Conservation (phyloP, 495 filamentous ascomycete genomes). For the Talaromyces wortmannii region DNA sequence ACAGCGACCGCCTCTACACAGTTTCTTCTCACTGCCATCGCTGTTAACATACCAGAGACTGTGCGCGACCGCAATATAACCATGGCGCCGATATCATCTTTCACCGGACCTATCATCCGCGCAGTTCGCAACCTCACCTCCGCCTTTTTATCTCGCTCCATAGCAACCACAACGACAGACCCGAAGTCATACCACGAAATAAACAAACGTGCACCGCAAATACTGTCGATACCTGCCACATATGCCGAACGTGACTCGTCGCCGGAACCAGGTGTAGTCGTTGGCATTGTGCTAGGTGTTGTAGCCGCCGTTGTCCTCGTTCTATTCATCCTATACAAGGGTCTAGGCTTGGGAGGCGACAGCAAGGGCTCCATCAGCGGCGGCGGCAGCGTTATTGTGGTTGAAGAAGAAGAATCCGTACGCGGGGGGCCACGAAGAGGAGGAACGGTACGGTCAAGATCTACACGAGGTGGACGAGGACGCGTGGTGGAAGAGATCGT, state of each 20-base stretch:
- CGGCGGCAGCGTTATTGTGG: constrained; percentile 10
- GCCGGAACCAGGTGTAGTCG: constrained; percentile 66
- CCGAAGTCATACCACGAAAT: background rate
- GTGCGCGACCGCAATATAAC: background rate
- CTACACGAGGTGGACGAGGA: constrained; percentile 19
- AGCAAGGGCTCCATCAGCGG: constrained; percentile 13
- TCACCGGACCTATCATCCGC: background rate
- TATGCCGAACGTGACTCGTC: constrained; percentile 57
- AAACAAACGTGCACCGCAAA: constrained; percentile 13
- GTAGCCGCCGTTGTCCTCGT: constrained; percentile 78
- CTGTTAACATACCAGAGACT: background rate
- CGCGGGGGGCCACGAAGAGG: constrained; percentile 8
- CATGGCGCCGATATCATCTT: constrained; percentile 3
- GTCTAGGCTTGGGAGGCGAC: constrained; percentile 45
- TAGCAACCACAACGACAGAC: background rate
- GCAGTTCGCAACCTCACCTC: background rate
- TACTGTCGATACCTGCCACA: constrained; percentile 55
- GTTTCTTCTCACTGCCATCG: background rate
- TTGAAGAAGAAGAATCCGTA: constrained; percentile 22
- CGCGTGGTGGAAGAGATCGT: constrained; percentile 18
- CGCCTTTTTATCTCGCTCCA: constrained; percentile 1
- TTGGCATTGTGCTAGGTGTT: constrained; percentile 74
- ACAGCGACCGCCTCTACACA: background rate
- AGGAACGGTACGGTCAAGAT: constrained; percentile 8
- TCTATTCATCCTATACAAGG: constrained; percentile 67